Base-by-base conservation (phyloP, 139 green algal genomes). In the Chlamydomonas eustigma region DNA sequence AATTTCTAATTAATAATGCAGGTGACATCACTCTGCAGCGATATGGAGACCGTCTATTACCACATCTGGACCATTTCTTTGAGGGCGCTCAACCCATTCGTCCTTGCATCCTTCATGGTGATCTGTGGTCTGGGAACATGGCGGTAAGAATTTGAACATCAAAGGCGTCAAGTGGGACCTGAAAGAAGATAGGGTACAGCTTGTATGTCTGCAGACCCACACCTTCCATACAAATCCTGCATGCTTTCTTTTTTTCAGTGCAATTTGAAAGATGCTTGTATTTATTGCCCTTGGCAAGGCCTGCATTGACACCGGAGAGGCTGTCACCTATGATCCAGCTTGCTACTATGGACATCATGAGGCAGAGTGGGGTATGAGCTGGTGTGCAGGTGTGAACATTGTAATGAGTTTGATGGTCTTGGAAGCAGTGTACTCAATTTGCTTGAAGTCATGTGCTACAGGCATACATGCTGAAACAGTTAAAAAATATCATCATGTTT, bases 41-140 rank as follows among this genome's bases (percentile, higher is more conserved):
- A 12, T 66, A 94, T 67, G 93, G 88, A 8, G 83, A 95, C 24
- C 85, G 82, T 73, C 82, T 98, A 51, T 68, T 89, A 37, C 80
- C 64, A 78, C 85, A 92, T n/a, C 66, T 98, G 67, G 84, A 92
- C 1, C 76, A 80, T 2, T 88, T 96, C 31, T 97, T 98, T 71
- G 83, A 92, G 25, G 92, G 87, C 0, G 51, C 89, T 1, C 51
- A 52, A 2, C 39, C 37, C 18, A 63, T 71, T 22, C 71, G 34
- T 34, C 92, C 93, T 22, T 88, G 79, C 33, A 87, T 97, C 5
- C 84, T 99, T 50, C 95, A 99, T 75, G 81, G 95, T 89, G 96
- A 99, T 82, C 82, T 99, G 8, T 99, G 96, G 96, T 94, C 85
- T 73, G 96, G 96, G 64, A 98, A 99, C 83, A 95, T 98, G 37